A percentile compares a stretch with the other conserved stretches of the same genome.
These are phyloP conservation scores for Coemansia umbellata DNA, from an alignment of 192 early-diverging fungal genomes.

Conservation along the genomic window DNA sequence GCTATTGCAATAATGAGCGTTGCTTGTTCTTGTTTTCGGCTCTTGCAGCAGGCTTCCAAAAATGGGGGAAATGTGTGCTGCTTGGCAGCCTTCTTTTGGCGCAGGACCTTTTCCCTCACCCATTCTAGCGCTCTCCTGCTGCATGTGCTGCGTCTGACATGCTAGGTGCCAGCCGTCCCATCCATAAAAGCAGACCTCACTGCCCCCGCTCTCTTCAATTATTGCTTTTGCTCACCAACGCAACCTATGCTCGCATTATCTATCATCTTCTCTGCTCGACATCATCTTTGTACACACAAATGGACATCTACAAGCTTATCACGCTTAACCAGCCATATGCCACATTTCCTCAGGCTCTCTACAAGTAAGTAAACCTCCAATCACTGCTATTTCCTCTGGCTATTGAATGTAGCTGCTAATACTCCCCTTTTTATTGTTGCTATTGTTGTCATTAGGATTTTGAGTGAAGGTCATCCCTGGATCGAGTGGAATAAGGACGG, in stretches of 20 bases:
- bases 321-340: constrained; percentile 34
- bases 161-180: too few relatives aligned
- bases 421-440: neutral
- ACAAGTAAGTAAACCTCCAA: constrained; percentile 15
- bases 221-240: neutral
- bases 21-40: constrained; percentile 13
- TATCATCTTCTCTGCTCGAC: neutral
- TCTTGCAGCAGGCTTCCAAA: constrained; percentile 2
- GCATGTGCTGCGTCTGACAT: too few relatives aligned
- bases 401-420: neutral
- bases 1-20: constrained; percentile 20
- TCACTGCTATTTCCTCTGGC: neutral
- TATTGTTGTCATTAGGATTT: constrained; percentile 9
- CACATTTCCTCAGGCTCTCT: constrained; percentile 47
- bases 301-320: constrained; percentile 47
- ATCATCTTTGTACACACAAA: constrained; percentile 2
- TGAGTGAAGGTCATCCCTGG: constrained; percentile 35
- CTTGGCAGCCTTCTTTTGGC: neutral
- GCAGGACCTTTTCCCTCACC: too few relatives aligned
- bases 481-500: constrained; percentile 49
- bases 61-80: neutral
- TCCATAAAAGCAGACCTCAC: neutral
- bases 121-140: neutral
- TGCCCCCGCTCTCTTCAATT: neutral
- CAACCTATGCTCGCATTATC: neutral